phyloP scores from a whole-genome alignment of 768 basidiomycete species.

The Hygrophorus pudorinus region DNA sequence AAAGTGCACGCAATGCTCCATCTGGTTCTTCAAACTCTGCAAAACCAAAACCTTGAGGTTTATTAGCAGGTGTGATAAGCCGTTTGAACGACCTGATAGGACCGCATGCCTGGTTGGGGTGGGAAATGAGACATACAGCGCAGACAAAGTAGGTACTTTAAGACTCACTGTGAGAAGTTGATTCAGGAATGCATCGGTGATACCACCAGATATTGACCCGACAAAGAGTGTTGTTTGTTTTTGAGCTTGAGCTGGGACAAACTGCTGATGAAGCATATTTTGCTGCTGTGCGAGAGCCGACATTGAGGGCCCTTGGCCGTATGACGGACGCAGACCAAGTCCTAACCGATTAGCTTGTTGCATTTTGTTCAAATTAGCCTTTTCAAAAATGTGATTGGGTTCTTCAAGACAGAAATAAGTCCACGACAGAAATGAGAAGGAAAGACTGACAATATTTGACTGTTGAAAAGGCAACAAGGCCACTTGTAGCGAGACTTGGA shows the following conservation, averaged over 20 bases:
- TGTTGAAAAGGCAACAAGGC: not conserved
- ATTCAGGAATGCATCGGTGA: conserved; percentile 75
- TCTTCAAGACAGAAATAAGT: conserved; percentile 1
- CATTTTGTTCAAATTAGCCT: conserved; percentile 30
- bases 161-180: conserved; percentile 61
- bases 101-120: conserved; percentile 66
- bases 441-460: not conserved
- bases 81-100: conserved; percentile 85
- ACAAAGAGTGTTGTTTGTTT: conserved; percentile 77
- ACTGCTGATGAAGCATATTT: conserved; percentile 38
- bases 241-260: conserved; percentile 54
- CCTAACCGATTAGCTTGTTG: conserved; percentile 72
- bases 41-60: conserved; percentile 95
- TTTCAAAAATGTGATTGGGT: conserved; percentile 1
- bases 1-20: conserved; percentile 64
- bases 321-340: conserved; percentile 84
- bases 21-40: conserved; percentile 94
- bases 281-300: conserved; percentile 86
- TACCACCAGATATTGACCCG: conserved; percentile 92
- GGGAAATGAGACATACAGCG: not conserved
- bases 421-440: not conserved
- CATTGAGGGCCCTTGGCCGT: conserved; percentile 88
- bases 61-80: conserved; percentile 84
- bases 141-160: not conserved
- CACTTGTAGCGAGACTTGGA: too few species aligned